These are phyloP conservation scores for Cladosporium colombiae DNA, from an alignment of 2,329 filamentous ascomycete genomes.

Conservation along the genomic window DNA sequence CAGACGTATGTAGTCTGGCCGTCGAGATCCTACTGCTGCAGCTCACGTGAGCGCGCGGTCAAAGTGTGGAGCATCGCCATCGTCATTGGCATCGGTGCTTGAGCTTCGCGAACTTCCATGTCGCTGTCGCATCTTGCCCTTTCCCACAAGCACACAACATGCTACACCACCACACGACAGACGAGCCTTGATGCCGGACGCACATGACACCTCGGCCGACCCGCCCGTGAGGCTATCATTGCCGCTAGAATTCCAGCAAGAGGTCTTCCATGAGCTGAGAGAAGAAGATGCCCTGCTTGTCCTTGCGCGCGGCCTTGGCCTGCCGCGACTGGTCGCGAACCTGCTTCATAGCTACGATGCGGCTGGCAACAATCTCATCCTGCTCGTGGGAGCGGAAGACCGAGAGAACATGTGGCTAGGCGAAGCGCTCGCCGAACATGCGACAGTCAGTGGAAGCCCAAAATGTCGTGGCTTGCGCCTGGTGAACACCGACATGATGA, in stretches of 20 bases:
- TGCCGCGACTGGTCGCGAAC: constrained; percentile 91
- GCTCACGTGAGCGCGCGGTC: neutral
- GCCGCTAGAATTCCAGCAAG: constrained; percentile 88
- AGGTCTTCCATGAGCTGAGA: constrained; percentile 86
- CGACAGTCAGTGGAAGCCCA: constrained; percentile 79
- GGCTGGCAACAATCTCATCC: constrained; percentile 86
- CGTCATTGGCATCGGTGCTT: constrained; percentile 2
- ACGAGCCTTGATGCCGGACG: constrained; percentile 13
- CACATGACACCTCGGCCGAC: constrained; percentile 17
- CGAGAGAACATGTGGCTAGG: constrained; percentile 97
- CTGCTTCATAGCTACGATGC: constrained; percentile 96
- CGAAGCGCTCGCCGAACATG: constrained; percentile 92
- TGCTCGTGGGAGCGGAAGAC: constrained; percentile 86
- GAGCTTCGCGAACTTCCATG: constrained; percentile 1
- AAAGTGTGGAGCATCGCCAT: neutral
- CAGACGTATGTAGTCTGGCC: neutral
- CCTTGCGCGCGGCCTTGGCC: constrained; percentile 85
- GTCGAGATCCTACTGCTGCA: neutral
- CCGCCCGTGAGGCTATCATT: constrained; percentile 76
- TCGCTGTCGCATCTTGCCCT: neutral
- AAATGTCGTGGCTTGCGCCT: constrained; percentile 83
- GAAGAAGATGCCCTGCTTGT: constrained; percentile 92
- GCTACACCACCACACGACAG: neutral
- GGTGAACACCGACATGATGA: constrained; percentile 93
- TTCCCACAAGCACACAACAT: neutral